These are phyloP conservation scores for Adansonia madagascariensis DNA, from an alignment of 441 rosid species.

Conservation along the genomic window DNA sequence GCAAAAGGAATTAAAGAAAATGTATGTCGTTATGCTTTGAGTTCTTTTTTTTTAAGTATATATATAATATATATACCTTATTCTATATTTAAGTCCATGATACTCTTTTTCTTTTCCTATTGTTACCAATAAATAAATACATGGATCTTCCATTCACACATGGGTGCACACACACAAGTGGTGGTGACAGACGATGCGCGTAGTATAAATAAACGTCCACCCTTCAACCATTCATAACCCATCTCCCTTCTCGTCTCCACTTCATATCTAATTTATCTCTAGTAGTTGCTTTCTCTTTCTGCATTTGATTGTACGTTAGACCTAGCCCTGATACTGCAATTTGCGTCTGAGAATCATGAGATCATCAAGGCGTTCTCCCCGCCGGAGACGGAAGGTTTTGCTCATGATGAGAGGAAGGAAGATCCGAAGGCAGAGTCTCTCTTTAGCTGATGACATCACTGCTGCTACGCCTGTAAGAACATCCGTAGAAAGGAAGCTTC, in stretches of 20 bases:
- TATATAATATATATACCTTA: no score
- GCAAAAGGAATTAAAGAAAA: no score
- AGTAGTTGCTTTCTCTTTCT: neutral
- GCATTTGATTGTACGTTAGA: neutral
- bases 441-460: neutral
- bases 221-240: neutral
- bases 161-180: conserved; percentile 14
- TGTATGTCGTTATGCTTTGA: no score
- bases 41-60: no score
- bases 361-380: conserved; percentile 25
- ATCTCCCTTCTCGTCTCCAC: neutral
- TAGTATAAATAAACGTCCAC: conserved; percentile 14
- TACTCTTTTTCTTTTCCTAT: no score
- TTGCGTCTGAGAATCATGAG: conserved; percentile 11
- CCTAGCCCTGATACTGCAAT: no score
- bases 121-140: no score
- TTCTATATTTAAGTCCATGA: no score
- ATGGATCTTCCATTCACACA: no score
- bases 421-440: conserved; percentile 22
- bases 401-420: conserved; percentile 14
- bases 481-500: conserved; percentile 36
- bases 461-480: neutral
- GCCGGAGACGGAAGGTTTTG: conserved; percentile 14
- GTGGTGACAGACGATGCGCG: neutral
- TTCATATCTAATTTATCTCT: neutral